A percentile compares a stretch with the other conserved stretches of the same genome.
These are phyloP conservation scores for Melampsora larici-populina DNA, from an alignment of 1,284 basidiomycete genomes.

Conservation along the genomic window DNA sequence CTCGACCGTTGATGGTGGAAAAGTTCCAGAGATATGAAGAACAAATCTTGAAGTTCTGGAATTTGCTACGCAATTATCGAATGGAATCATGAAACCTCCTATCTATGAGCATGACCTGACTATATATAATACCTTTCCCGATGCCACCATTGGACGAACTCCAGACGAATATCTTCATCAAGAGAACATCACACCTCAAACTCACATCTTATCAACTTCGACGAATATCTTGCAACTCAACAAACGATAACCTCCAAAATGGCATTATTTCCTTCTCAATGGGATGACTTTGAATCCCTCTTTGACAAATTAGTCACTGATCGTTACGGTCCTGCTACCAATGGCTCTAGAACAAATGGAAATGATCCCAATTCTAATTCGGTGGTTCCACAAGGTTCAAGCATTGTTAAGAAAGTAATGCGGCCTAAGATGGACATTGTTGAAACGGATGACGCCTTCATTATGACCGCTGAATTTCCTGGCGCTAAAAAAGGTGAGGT, in stretches of 20 bases:
- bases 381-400: slow-evolving; percentile 2
- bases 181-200: too few relatives aligned
- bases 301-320: slow-evolving; percentile 34
- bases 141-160: not conserved
- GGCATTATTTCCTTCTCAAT: slow-evolving; percentile 33
- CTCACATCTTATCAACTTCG: too few relatives aligned
- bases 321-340: slow-evolving; percentile 25
- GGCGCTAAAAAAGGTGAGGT: slow-evolving; percentile 33
- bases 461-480: slow-evolving; percentile 31
- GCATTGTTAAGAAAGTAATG: slow-evolving; percentile 1
- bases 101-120: not conserved
- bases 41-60: too few relatives aligned
- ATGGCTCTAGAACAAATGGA: not conserved
- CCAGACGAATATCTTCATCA: not conserved
- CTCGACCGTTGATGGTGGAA: too few relatives aligned
- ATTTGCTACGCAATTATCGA: too few relatives aligned
- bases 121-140: not conserved
- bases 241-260: not conserved
- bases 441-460: slow-evolving; percentile 27
- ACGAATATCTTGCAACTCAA: too few relatives aligned
- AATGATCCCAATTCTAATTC: not conserved
- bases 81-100: too few relatives aligned
- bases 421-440: slow-evolving; percentile 39
- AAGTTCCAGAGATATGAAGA: too few relatives aligned
- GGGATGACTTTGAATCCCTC: slow-evolving; percentile 35